A percentile compares a stretch with the other conserved stretches of the same genome.
phyloP scores from a whole-genome alignment of 495 filamentous ascomycete genomes.

The Sordaria brevicollis region DNA sequence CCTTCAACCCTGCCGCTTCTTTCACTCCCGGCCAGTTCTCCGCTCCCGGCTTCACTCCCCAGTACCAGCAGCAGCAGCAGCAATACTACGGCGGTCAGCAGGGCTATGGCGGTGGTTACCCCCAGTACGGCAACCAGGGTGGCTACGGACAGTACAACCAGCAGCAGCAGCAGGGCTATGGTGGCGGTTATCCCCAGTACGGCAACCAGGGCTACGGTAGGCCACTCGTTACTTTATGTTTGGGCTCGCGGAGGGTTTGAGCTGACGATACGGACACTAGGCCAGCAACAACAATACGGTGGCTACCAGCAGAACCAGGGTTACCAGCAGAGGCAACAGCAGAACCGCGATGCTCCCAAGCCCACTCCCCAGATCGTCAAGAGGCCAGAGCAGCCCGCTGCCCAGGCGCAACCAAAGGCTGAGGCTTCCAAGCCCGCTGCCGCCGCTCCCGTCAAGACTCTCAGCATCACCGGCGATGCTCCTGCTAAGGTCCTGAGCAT shows the following conservation, averaged over 20 bases:
- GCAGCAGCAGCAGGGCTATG: conserved; percentile 34
- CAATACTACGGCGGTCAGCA: conserved; percentile 34
- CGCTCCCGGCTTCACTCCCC: conserved; percentile 33
- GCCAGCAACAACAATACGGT: conserved; percentile 23
- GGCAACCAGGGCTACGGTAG: conserved; percentile 51
- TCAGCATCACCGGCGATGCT: conserved; percentile 44
- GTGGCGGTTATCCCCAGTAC: conserved; percentile 33
- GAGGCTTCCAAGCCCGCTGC: conserved; percentile 37
- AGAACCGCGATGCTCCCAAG: conserved; percentile 39
- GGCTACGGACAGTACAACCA: conserved; percentile 44
- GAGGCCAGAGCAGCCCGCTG: conserved; percentile 39
- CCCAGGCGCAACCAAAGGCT: conserved; percentile 21
- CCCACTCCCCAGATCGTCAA: conserved; percentile 59
- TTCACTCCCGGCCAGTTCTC: conserved; percentile 72
- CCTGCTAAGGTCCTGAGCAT: conserved; percentile 39
- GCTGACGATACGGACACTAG: conserved; percentile 24
- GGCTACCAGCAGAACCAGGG: conserved; percentile 41
- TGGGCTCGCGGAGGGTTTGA: conserved; percentile 1
- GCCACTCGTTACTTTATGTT: conserved; percentile 1
- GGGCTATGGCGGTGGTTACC: conserved; percentile 30
- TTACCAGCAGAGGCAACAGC: conserved; percentile 46
- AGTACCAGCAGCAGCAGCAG: conserved; percentile 41
- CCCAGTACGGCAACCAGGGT: conserved; percentile 48
- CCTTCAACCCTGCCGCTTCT: conserved; percentile 71
- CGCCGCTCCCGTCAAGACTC: conserved; percentile 35